Evolutionary conservation across 257 asterid genomes (phyloP), one percentile per base, ranked within the genome.

Genomic region (Salvia splendens): DNA sequence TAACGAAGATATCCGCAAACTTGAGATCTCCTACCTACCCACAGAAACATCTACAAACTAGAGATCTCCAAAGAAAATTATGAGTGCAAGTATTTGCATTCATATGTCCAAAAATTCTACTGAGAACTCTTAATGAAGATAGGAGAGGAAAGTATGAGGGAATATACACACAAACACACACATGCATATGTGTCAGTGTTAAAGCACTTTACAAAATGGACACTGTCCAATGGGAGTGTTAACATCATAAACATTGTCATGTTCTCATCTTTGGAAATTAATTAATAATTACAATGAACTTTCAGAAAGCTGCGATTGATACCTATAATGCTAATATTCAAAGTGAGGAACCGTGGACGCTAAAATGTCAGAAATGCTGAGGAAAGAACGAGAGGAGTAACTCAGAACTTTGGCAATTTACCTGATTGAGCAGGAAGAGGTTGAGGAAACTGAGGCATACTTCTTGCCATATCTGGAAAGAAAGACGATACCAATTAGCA

Each of bases 371-470:
- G 68, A 61, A 49, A 36, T 54, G 36, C 42, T 17, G 64, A 17
- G 35, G 43, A 15, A 40, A 48, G 61, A 55, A n/a, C 40, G 11
- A 12, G 30, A 70, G 46, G 67, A 69, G 64, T 11, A 47, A 35
- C 47, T 46, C 55, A 72, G 10, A 53, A 60, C 16, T 4, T 52
- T 52, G 76, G 42, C 40, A 75, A 71, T 61, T 68, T 69, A 89
- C 96, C 89, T 77, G 88, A 63, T 57, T 86, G 75, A 76, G 82
- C 79, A 80, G 90, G 72, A 71, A 75, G 43, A 58, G 95, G 80
- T 46, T 77, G 87, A 70, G 86, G 61, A 69, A 69, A 83, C 72
- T 76, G 91, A 60, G 87, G 83, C 81, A 73, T 36, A 70, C 64
- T 77, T 64, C 75, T 84, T 78, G 77, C 72, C 7, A 79, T 16